A percentile compares a stretch with the other conserved stretches of the same genome.
These are phyloP conservation scores for Heliamphora pulchella DNA, from an alignment of 179 eudicot species.

Conservation along the genomic window DNA sequence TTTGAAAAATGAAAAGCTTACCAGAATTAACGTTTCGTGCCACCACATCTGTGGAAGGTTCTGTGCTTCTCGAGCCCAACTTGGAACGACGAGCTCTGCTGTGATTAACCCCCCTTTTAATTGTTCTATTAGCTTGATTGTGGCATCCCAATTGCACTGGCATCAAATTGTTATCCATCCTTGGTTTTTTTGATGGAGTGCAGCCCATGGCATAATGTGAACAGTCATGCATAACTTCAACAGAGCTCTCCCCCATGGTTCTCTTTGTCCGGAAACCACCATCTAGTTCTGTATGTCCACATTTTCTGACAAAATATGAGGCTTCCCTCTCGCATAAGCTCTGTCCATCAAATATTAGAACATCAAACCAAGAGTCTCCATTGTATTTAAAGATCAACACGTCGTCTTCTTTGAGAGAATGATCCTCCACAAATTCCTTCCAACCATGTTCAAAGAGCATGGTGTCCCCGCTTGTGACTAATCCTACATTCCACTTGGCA, in stretches of 20 bases:
- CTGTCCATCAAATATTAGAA: constrained; percentile 30
- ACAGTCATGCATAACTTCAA: constrained; percentile 24
- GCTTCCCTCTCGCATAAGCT: constrained; percentile 51
- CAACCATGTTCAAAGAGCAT: constrained; percentile 39
- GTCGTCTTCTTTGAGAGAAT: constrained; percentile 37
- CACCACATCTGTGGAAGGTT: constrained; percentile 14
- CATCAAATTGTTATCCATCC: constrained; percentile 7
- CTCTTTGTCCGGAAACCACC: constrained; percentile 15
- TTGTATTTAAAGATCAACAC: constrained; percentile 46
- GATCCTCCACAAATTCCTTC: constrained; percentile 41
- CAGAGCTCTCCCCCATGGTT: constrained; percentile 15
- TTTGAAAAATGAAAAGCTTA: background rate
- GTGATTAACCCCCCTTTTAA: no score
- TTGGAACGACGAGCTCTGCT: background rate
- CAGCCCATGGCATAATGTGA: constrained; percentile 12
- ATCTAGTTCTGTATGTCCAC: constrained; percentile 23
- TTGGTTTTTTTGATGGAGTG: constrained; percentile 18
- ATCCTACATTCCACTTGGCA: constrained; percentile 40
- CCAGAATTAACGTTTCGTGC: background rate
- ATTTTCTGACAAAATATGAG: constrained; percentile 40
- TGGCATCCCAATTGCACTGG: background rate
- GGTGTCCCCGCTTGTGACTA: constrained; percentile 25
- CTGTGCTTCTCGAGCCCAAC: constrained; percentile 15
- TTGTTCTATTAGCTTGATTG: background rate
- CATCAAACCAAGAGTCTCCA: constrained; percentile 41